Evolutionary conservation across 2,329 filamentous ascomycete species (phyloP).

Genomic region (Nothopassalora personata): DNA sequence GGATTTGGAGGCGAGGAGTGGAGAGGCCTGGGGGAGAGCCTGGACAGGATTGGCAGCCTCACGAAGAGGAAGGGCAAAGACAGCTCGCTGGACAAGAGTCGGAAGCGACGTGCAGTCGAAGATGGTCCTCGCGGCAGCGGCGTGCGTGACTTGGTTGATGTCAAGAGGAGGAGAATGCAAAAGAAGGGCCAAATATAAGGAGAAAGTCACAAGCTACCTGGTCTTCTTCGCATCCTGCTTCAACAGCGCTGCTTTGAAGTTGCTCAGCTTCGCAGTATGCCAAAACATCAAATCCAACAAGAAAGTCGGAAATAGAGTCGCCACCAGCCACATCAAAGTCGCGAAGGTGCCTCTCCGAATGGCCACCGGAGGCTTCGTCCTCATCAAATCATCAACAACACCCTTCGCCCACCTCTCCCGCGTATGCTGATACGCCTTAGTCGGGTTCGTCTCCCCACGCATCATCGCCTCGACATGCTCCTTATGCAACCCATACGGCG

Average conservation of each 20-base stretch:
- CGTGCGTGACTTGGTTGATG: conserved; percentile 70
- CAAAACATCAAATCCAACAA: background rate
- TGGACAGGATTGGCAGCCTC: conserved; percentile 78
- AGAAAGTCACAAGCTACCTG: background rate
- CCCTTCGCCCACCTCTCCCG: conserved; percentile 1
- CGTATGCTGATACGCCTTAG: background rate
- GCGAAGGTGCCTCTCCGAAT: conserved; percentile 7
- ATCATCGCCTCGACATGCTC: conserved; percentile 28
- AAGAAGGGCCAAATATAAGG: conserved; percentile 37
- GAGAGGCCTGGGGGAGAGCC: conserved; percentile 75
- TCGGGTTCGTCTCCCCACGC: conserved; percentile 1
- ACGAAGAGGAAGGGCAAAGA: conserved; percentile 63
- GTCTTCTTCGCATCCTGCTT: background rate
- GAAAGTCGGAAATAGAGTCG: background rate
- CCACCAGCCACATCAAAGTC: background rate
- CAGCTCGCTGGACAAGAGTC: conserved; percentile 70
- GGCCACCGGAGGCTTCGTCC: background rate
- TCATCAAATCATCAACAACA: conserved; percentile 4
- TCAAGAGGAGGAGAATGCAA: conserved; percentile 53
- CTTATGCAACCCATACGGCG: conserved; percentile 46
- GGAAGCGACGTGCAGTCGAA: conserved; percentile 70
- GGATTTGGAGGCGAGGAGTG: conserved; percentile 92
- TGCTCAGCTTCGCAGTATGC: background rate
- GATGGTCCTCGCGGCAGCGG: conserved; percentile 65
- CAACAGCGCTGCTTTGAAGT: background rate